These are phyloP conservation scores for Aspergillus texensis DNA, from an alignment of 2,329 filamentous ascomycete species.

Conservation along the genomic window DNA sequence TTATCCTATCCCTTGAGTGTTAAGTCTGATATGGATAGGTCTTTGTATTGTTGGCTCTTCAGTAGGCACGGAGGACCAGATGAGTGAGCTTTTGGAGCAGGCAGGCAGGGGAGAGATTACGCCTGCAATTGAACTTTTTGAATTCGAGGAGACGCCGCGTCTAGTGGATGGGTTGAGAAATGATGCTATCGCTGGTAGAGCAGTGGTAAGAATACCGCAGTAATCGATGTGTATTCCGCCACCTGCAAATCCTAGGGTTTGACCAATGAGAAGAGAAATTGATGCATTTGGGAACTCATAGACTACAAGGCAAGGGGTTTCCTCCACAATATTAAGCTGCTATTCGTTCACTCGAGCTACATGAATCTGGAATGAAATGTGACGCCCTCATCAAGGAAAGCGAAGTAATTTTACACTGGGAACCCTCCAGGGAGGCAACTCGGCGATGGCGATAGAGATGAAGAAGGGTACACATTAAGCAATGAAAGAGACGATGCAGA, in stretches of 20 bases:
- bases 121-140: not conserved
- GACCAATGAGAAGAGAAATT: no score
- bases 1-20: accelerated
- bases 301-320: no score
- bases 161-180: not conserved
- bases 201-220: not conserved
- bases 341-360: no score
- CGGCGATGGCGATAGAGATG: no score
- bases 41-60: not conserved
- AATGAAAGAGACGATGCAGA: no score
- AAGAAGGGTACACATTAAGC: no score
- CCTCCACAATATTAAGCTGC: no score
- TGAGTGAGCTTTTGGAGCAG: not conserved
- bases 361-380: no score
- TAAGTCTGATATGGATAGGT: not conserved
- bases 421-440: no score
- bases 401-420: no score
- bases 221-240: not conserved
- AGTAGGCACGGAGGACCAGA: not conserved
- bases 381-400: no score
- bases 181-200: not conserved
- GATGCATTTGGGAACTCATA: no score
- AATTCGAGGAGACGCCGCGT: not conserved
- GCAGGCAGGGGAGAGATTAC: not conserved
- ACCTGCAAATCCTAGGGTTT: not conserved